A percentile compares a stretch with the other conserved stretches of the same genome.
Evolutionary conservation across 331 rosid species (phyloP).

Genomic region (Arachis monticola): DNA sequence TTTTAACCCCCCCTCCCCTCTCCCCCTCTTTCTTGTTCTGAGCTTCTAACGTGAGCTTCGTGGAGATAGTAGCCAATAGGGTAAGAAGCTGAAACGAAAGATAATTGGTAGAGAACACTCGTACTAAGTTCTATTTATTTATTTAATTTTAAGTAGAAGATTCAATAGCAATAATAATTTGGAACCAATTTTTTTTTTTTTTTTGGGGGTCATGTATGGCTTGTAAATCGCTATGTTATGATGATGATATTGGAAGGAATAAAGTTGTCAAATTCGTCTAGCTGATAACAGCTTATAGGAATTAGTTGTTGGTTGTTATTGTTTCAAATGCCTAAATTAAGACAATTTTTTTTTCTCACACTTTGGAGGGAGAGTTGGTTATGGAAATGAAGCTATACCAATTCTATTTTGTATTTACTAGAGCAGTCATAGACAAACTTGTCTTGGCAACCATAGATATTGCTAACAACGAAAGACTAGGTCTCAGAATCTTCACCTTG

Average conservation of each 20-base stretch:
- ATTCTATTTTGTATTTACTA: neutral
- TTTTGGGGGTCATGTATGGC: no score
- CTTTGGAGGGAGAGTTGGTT: constrained; percentile 1
- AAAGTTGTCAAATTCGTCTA: no score
- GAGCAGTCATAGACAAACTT: constrained; percentile 9
- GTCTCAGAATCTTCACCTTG: neutral
- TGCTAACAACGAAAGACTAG: neutral
- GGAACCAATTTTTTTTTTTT: no score
- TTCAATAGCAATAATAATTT: no score
- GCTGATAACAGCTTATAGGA: no score
- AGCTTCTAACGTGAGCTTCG: neutral
- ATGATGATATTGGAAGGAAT: no score
- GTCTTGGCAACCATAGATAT: neutral
- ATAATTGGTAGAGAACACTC: neutral
- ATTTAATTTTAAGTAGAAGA: neutral
- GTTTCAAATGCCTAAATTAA: no score
- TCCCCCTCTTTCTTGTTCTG: neutral
- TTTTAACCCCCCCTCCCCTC: no score
- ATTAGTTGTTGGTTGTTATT: no score
- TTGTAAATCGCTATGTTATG: no score
- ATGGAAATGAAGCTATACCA: constrained; percentile 10
- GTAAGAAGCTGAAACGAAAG: constrained; percentile 2
- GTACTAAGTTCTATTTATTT: neutral
- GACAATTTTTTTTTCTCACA: no score
- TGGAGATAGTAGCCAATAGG: neutral